Evolutionary conservation across 2,329 filamentous ascomycete genomes (phyloP).

Genomic region (Chaetomiaceae sp.): DNA sequence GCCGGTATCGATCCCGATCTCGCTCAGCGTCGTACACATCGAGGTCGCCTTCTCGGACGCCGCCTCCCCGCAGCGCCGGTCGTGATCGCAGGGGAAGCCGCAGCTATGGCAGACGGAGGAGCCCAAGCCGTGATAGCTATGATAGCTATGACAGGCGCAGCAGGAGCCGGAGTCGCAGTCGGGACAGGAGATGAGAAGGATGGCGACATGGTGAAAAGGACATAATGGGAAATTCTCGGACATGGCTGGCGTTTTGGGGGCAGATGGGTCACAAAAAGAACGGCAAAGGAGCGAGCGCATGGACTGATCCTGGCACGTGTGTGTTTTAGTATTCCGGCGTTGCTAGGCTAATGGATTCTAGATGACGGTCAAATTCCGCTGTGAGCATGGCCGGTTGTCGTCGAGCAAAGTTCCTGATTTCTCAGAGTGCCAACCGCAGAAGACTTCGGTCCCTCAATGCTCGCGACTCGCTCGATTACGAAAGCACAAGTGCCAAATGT

Average conservation of each 20-base stretch:
- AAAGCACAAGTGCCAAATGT: not conserved
- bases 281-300: slow-evolving; percentile 7
- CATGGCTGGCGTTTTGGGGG: slow-evolving; percentile 12
- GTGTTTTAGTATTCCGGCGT: slow-evolving; percentile 12
- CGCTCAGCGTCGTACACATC: slow-evolving; percentile 31
- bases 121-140: slow-evolving; percentile 46
- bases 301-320: slow-evolving; percentile 1
- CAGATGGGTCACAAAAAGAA: slow-evolving; percentile 2
- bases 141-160: slow-evolving; percentile 37
- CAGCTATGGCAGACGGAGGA: slow-evolving; percentile 36
- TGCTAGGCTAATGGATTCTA: slow-evolving; percentile 23
- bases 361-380: slow-evolving; percentile 4
- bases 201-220: not conserved
- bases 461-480: not conserved
- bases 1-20: slow-evolving; percentile 44
- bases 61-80: slow-evolving; percentile 31
- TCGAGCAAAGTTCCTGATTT: not conserved
- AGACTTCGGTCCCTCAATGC: not conserved
- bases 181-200: slow-evolving; percentile 12
- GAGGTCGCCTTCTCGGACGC: slow-evolving; percentile 30
- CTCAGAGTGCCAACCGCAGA: not conserved
- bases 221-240: not conserved
- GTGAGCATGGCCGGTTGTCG: not conserved
- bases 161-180: slow-evolving; percentile 20
- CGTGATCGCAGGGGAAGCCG: slow-evolving; percentile 29